Percentiles rank a stretch among this genome's conserved stretches.
These are phyloP conservation scores for Gastrodia elata DNA, from an alignment of 106 monocot genomes.

Conservation along the genomic window DNA sequence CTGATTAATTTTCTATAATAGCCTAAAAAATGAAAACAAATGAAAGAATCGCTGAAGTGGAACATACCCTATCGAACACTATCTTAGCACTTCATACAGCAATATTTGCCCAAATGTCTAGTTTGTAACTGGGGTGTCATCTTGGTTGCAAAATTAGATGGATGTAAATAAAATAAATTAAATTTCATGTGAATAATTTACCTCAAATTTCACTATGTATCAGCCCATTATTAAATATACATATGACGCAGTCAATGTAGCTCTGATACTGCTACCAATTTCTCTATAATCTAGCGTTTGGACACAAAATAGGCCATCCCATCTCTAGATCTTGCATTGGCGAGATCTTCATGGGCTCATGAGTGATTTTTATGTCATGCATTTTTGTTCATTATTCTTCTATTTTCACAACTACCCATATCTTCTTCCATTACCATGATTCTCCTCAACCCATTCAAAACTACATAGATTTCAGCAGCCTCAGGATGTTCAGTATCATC, in stretches of 20 bases:
- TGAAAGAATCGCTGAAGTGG: not conserved
- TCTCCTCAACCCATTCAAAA: constrained; percentile 15
- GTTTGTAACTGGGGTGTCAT: not conserved
- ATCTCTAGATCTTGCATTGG: not conserved
- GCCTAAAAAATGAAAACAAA: not conserved
- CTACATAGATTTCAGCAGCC: constrained; percentile 5
- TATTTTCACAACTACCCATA: not conserved
- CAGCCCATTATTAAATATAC: not conserved
- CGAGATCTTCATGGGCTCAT: not conserved
- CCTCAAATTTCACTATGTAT: not conserved
- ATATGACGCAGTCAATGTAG: not conserved
- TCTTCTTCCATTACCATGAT: constrained; percentile 7
- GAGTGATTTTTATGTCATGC: not conserved
- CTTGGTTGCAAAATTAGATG: too few relatives aligned
- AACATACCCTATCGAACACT: not conserved
- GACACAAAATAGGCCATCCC: not conserved
- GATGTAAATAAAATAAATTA: not conserved
- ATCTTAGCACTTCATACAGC: not conserved
- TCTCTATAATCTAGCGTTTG: not conserved
- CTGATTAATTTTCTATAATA: not conserved
- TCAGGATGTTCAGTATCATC: constrained; percentile 26
- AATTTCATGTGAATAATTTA: not conserved
- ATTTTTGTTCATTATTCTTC: not conserved
- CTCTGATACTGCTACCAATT: not conserved
- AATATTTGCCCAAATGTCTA: not conserved